These are phyloP conservation scores for Digitaria exilis DNA, from an alignment of 202 grass and related monocot species.

Conservation along the genomic window DNA sequence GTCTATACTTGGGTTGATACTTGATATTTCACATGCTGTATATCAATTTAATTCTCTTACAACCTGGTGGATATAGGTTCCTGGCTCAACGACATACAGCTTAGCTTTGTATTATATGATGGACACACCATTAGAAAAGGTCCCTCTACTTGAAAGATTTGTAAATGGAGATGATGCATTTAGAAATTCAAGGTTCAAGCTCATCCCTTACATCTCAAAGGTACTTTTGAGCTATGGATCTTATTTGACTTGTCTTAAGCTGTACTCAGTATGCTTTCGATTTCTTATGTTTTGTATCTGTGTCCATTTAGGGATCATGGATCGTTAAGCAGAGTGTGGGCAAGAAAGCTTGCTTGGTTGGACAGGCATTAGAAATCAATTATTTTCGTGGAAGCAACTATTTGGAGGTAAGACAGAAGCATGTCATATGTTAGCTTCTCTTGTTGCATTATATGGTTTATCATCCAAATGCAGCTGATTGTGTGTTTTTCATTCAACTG, in stretches of 20 bases:
- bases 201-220: constrained; percentile 98
- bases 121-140: constrained; percentile 78
- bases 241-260: constrained; percentile 20
- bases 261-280: constrained; percentile 13
- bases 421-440: constrained; percentile 22
- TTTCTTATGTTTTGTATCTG: constrained; percentile 18
- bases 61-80: constrained; percentile 61
- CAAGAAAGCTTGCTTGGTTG: constrained; percentile 98
- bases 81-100: constrained; percentile 88
- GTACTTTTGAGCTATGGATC: constrained; percentile 43
- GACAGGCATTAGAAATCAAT: constrained; percentile 91
- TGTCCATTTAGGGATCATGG: constrained; percentile 82
- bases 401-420: constrained; percentile 67
- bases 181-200: constrained; percentile 98
- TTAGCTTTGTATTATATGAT: constrained; percentile 99
- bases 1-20: background rate
- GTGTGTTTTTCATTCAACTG: constrained; percentile 2
- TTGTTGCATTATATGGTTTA: constrained; percentile 13
- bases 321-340: constrained; percentile 99
- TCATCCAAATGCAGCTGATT: background rate
- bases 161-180: constrained; percentile 89
- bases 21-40: constrained; percentile 13
- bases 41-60: constrained; percentile 21
- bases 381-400: constrained; percentile 96
- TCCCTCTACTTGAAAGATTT: constrained; percentile 89